Evolutionary conservation across 371 early-diverging fungal genomes (phyloP).

Genomic region (Mortierella sp.): DNA sequence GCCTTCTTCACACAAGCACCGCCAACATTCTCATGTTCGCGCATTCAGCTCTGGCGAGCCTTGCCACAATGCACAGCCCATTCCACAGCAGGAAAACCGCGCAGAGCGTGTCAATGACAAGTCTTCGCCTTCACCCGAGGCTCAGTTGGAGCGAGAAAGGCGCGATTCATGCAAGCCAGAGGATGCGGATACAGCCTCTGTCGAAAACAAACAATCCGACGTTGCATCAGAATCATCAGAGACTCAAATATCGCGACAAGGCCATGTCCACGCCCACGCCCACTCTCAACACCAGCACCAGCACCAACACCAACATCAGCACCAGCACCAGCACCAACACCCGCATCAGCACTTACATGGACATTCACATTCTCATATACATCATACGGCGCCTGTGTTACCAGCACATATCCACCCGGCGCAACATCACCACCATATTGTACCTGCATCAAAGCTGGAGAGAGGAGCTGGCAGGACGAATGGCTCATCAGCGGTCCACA

Average conservation of each 20-base stretch:
- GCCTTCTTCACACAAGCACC: slow-evolving; percentile 6
- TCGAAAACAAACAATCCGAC: neutral
- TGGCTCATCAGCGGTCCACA: slow-evolving; percentile 34
- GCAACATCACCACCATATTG: slow-evolving; percentile 43
- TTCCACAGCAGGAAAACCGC: slow-evolving; percentile 8
- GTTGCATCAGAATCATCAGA: neutral
- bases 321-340: slow-evolving; percentile 12
- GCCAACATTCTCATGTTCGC: slow-evolving; percentile 1
- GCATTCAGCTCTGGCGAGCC: slow-evolving; percentile 16
- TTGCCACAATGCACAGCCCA: slow-evolving; percentile 1
- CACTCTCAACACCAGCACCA: slow-evolving; percentile 14
- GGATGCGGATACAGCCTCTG: slow-evolving; percentile 3
- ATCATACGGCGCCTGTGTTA: slow-evolving; percentile 28
- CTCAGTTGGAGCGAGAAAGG: slow-evolving; percentile 4
- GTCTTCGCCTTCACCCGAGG: slow-evolving; percentile 8
- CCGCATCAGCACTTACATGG: neutral
- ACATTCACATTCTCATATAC: slow-evolving; percentile 13
- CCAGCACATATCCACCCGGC: slow-evolving; percentile 43
- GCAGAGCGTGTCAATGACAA: slow-evolving; percentile 1
- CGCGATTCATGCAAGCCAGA: slow-evolving; percentile 3
- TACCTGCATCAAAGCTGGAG: slow-evolving; percentile 18
- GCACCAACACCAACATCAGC: slow-evolving; percentile 3
- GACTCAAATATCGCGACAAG: slow-evolving; percentile 3
- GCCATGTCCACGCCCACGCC: slow-evolving; percentile 5
- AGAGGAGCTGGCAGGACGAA: slow-evolving; percentile 13